Base-by-base conservation (phyloP, 2,329 filamentous ascomycete genomes). In the Biscogniauxia sp. region DNA sequence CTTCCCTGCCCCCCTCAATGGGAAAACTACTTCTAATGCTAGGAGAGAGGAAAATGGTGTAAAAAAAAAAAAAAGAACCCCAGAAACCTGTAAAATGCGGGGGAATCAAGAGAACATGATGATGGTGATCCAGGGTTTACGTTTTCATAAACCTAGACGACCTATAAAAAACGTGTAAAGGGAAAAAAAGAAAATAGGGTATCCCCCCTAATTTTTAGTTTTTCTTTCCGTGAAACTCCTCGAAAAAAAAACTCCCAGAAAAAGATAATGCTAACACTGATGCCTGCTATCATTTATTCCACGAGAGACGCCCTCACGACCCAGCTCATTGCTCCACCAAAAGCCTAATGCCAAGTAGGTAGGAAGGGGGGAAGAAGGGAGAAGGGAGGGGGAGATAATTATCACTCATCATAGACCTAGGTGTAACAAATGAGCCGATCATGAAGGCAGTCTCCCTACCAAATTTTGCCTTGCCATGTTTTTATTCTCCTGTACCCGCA, bases 191-290 rank as follows among this genome's bases (percentile, higher is more conserved):
- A 55, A 6, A 53, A 62, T 63, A 57, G 65, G 63, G 64, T 66
- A 67, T 65, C 25, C 60, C 52, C 52, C 20, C 54, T 32, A 7
- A 32, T 4, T 32, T 32, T 32, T 9, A 13, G 9, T 32, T 32
- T 32, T 32, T 32, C 28, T 32, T 32, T 32, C 58, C 41, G 20
- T 37, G 50, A 53, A 69, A 70, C 68, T 68, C 67, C 69, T 15
- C 45, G 25, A 52, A 41, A 55, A 49, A 52, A 9, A 53, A 52
- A 37, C n/a, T n/a, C n/a, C n/a, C n/a, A 20, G 11, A 9, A 25
- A 9, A 50, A 53, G n/a, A 26, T 52, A 56, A 60, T 60, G 54
- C 64, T 32, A 60, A 56, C 52, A 55, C 32, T 51, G 52, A 63
- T 55, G 19, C 53, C 32, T n/a, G 37, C 37, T 45, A 45, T 17